Evolutionary conservation across 2,329 filamentous ascomycete genomes (phyloP).

Genomic region (Fusarium drepaniforme): DNA sequence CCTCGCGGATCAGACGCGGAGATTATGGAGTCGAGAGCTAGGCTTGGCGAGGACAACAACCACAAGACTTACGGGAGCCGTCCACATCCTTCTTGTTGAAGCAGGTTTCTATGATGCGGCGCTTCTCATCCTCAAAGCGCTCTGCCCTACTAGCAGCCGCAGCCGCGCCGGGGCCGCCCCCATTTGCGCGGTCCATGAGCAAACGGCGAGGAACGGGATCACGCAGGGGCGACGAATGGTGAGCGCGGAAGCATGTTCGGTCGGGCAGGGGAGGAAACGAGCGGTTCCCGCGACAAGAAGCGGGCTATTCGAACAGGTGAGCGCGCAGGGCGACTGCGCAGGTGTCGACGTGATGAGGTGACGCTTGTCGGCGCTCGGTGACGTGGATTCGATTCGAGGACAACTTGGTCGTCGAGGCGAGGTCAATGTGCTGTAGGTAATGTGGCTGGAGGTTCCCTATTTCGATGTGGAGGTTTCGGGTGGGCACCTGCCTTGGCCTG

Average conservation of each 20-base stretch:
- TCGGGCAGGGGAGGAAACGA: slow-evolving; percentile 14
- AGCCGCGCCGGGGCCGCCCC: slow-evolving; percentile 50
- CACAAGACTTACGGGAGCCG: slow-evolving; percentile 77
- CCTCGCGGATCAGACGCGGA: neutral
- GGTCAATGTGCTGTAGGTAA: slow-evolving; percentile 17
- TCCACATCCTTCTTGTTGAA: slow-evolving; percentile 91
- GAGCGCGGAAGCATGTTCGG: slow-evolving; percentile 47
- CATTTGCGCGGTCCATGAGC: slow-evolving; percentile 56
- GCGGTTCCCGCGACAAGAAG: neutral
- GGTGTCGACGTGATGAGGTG: slow-evolving; percentile 6
- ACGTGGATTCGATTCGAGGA: slow-evolving; percentile 33
- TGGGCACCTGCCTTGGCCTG: slow-evolving; percentile 21
- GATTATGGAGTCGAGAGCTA: neutral
- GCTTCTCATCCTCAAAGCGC: slow-evolving; percentile 96
- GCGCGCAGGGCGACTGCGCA: slow-evolving; percentile 16
- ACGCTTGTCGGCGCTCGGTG: slow-evolving; percentile 4
- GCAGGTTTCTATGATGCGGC: slow-evolving; percentile 92
- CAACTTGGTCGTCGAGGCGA: slow-evolving; percentile 39
- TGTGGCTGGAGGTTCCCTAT: slow-evolving; percentile 42
- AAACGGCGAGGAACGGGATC: slow-evolving; percentile 35
- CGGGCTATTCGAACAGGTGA: slow-evolving; percentile 3
- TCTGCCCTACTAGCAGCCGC: slow-evolving; percentile 70
- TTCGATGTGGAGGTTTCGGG: slow-evolving; percentile 39
- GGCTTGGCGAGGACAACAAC: slow-evolving; percentile 25
- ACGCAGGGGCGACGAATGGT: slow-evolving; percentile 40